These are phyloP conservation scores for Adiantum capillusveneris DNA, from an alignment of 75 land plant genomes.

Conservation along the genomic window DNA sequence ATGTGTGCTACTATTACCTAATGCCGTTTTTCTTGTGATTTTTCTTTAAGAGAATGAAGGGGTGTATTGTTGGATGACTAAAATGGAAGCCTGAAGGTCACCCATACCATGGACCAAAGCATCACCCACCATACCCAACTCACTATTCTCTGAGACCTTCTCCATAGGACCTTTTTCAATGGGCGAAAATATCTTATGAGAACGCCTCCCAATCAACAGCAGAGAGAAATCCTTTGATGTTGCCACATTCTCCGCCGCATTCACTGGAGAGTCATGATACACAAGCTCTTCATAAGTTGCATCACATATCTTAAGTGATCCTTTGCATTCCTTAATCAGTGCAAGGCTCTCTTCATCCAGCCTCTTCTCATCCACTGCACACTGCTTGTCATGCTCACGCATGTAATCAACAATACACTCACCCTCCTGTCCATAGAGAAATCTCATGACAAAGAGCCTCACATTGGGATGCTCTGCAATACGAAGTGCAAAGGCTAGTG, in stretches of 20 bases:
- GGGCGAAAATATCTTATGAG: too few species aligned
- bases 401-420: background rate
- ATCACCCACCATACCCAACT: slow-evolving; percentile 3
- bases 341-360: slow-evolving; percentile 42
- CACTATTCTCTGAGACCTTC: background rate
- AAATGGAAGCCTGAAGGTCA: slow-evolving; percentile 7
- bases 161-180: background rate
- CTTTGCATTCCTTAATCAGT: background rate
- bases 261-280: background rate
- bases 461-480: slow-evolving; percentile 32
- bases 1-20: too few species aligned
- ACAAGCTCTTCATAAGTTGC: background rate
- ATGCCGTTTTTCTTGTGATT: too few species aligned
- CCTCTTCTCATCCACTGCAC: slow-evolving; percentile 28
- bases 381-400: background rate
- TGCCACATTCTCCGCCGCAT: background rate
- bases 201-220: background rate
- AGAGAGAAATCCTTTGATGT: background rate
- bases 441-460: slow-evolving; percentile 23
- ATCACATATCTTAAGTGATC: background rate
- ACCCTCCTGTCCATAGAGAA: background rate
- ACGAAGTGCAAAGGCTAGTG: slow-evolving; percentile 25
- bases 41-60: too few species aligned
- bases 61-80: slow-evolving; percentile 8
- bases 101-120: background rate